Evolutionary conservation across 495 filamentous ascomycete genomes (phyloP).

Genomic region (Podospora sp.): DNA sequence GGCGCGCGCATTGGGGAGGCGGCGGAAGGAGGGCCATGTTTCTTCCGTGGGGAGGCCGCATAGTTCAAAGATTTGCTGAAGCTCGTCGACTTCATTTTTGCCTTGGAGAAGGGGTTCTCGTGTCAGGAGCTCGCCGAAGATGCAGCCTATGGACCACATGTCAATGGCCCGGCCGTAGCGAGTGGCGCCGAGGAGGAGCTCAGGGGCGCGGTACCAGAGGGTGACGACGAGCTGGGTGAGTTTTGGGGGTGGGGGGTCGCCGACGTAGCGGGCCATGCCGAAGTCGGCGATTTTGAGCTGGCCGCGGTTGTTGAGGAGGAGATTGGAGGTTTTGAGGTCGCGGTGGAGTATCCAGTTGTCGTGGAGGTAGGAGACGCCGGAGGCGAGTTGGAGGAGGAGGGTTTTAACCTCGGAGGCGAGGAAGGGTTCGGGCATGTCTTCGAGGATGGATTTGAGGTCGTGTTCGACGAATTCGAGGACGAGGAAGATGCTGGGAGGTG

Average conservation of each 20-base stretch:
- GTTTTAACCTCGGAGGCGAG: conserved; percentile 92
- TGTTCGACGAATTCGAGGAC: conserved; percentile 99
- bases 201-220: conserved; percentile 93
- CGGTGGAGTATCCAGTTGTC: conserved; percentile 92
- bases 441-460: conserved; percentile 91
- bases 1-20: conserved; percentile 84
- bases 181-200: conserved; percentile 81
- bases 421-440: conserved; percentile 94
- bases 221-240: conserved; percentile 95
- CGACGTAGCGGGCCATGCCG: conserved; percentile 91
- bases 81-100: conserved; percentile 90
- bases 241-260: conserved; percentile 72
- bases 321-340: conserved; percentile 95
- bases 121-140: conserved; percentile 88
- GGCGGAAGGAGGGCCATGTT: conserved; percentile 83
- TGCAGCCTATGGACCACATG: conserved; percentile 95
- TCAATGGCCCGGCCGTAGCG: conserved; percentile 80
- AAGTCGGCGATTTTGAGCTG: conserved; percentile 97
- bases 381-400: conserved; percentile 77
- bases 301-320: conserved; percentile 93
- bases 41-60: conserved; percentile 88
- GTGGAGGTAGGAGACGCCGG: conserved; percentile 86
- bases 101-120: conserved; percentile 87
- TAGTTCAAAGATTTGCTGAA: conserved; percentile 76
- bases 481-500: conserved; percentile 71